These are phyloP conservation scores for Pinus taeda DNA, from an alignment of 75 land plant genomes.

Conservation along the genomic window DNA sequence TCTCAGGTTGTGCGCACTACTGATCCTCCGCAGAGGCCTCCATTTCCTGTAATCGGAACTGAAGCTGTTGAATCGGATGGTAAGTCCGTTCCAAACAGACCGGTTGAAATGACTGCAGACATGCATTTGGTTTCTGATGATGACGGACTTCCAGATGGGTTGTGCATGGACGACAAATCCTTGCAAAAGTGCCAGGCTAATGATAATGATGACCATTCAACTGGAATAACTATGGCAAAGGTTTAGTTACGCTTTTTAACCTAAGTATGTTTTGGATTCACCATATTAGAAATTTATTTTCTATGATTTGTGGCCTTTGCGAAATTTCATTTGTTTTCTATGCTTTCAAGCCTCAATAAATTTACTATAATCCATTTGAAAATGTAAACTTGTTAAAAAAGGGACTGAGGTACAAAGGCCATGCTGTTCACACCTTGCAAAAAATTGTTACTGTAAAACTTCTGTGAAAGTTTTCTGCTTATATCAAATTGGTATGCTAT, in stretches of 20 bases:
- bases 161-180: not conserved
- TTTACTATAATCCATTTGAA: no score
- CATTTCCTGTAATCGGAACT: not conserved
- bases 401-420: no score
- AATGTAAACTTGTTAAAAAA: no score
- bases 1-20: not conserved
- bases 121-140: not conserved
- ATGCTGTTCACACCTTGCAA: no score
- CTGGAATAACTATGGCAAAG: constrained; percentile 3
- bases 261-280: not conserved
- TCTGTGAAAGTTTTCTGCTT: no score
- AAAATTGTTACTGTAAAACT: no score
- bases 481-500: no score
- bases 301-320: not conserved
- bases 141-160: not conserved
- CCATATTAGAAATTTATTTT: not conserved
- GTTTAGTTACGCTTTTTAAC: not conserved
- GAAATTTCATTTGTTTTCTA: not conserved
- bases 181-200: not conserved
- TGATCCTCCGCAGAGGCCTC: not conserved
- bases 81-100: not conserved
- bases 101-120: not conserved
- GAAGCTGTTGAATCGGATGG: constrained; percentile 6
- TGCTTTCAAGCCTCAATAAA: no score
- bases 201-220: not conserved